phyloP scores from a whole-genome alignment of 495 filamentous ascomycete species.

The Bombardia bombarda region DNA sequence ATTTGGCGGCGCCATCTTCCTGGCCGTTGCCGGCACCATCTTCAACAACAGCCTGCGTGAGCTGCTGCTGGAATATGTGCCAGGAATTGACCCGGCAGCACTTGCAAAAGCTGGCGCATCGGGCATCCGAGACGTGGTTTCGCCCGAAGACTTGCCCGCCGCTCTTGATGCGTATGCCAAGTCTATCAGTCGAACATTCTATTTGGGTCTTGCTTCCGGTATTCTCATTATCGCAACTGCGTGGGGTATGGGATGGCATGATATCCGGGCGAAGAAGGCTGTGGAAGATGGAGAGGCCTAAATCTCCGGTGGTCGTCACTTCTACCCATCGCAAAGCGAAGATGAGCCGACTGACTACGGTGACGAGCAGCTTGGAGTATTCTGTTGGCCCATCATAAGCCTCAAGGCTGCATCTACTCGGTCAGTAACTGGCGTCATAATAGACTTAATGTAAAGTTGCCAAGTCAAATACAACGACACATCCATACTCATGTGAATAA shows the following conservation, averaged over 20 bases:
- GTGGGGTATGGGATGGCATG: conserved; percentile 7
- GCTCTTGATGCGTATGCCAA: conserved; percentile 36
- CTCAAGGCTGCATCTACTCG: too few relatives aligned
- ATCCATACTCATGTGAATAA: too few relatives aligned
- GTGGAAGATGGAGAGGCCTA: too few relatives aligned
- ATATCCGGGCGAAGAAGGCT: conserved; percentile 26
- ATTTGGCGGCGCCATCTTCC: conserved; percentile 30
- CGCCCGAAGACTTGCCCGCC: neutral
- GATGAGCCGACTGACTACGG: too few relatives aligned
- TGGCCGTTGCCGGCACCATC: conserved; percentile 27
- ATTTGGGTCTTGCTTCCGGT: neutral
- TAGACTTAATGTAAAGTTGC: too few relatives aligned
- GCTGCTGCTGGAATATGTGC: conserved; percentile 15
- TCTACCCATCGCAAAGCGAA: too few relatives aligned
- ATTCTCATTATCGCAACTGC: neutral
- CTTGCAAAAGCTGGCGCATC: conserved; percentile 27
- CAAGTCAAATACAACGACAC: too few relatives aligned
- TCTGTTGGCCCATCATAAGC: too few relatives aligned
- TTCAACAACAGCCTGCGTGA: conserved; percentile 26
- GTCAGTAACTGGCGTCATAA: too few relatives aligned
- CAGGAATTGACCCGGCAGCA: conserved; percentile 11
- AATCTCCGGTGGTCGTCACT: too few relatives aligned
- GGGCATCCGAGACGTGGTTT: conserved; percentile 1
- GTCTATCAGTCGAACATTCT: conserved; percentile 14
- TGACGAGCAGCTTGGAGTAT: too few relatives aligned